Conservation (phyloP, 805 yeast species). For the Dipodascus albidus region DNA sequence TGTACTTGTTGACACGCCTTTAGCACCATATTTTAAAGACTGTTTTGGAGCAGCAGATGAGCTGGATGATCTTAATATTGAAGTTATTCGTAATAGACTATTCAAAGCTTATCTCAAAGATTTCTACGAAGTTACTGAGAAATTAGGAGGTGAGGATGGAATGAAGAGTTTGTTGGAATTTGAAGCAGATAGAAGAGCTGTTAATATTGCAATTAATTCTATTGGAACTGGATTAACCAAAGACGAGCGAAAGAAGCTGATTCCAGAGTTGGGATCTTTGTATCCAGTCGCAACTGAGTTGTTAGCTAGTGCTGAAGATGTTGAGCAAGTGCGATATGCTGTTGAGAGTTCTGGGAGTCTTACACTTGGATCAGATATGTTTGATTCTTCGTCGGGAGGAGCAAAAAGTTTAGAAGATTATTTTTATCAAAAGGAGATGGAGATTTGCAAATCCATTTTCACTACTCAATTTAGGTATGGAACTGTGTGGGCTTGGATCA, state of each 20-base stretch:
- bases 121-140: slow-evolving; percentile 55
- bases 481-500: slow-evolving; percentile 93
- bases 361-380: slow-evolving; percentile 27
- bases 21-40: slow-evolving; percentile 91
- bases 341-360: slow-evolving; percentile 21
- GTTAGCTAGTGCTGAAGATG: slow-evolving; percentile 69
- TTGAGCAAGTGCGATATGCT: slow-evolving; percentile 58
- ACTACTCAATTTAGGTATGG: slow-evolving; percentile 91
- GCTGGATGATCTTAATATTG: slow-evolving; percentile 91
- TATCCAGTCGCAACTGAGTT: slow-evolving; percentile 58
- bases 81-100: slow-evolving; percentile 80
- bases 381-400: slow-evolving; percentile 30
- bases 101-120: slow-evolving; percentile 91
- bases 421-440: slow-evolving; percentile 87
- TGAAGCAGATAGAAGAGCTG: slow-evolving; percentile 92
- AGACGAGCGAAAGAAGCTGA: slow-evolving; percentile 56
- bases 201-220: slow-evolving; percentile 85
- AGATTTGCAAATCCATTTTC: slow-evolving; percentile 80
- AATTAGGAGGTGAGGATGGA: slow-evolving; percentile 73
- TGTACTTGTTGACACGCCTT: slow-evolving; percentile 90
- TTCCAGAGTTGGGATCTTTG: slow-evolving; percentile 76
- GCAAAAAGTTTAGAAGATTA: slow-evolving; percentile 78
- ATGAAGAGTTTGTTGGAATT: slow-evolving; percentile 71
- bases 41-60: slow-evolving; percentile 75
- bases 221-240: slow-evolving; percentile 69